phyloP scores from a whole-genome alignment of 805 yeast genomes.

The Sugiyamaella chiloensis region DNA sequence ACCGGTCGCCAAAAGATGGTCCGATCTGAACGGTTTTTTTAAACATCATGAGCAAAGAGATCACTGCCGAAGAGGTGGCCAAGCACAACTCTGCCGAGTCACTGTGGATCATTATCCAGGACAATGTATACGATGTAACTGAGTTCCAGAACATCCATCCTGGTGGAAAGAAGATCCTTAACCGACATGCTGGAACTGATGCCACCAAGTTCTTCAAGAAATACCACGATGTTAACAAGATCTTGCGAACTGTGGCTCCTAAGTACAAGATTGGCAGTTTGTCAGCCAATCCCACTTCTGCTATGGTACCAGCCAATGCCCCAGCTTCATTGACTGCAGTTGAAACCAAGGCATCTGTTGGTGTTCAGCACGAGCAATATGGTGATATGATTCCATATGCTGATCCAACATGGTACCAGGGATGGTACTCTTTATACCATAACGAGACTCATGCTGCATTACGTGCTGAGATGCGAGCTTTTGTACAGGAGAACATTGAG shows the following conservation, averaged over 20 bases:
- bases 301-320: slow-evolving; percentile 16
- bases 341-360: neutral
- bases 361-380: slow-evolving; percentile 19
- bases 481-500: slow-evolving; percentile 37
- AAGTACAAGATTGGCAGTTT: slow-evolving; percentile 34
- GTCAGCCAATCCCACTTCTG: slow-evolving; percentile 21
- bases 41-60: slow-evolving; percentile 13
- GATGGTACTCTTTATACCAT: slow-evolving; percentile 37
- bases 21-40: too few relatives aligned
- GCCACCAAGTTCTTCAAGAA: slow-evolving; percentile 63
- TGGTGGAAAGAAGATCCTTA: slow-evolving; percentile 68
- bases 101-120: slow-evolving; percentile 80
- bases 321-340: slow-evolving; percentile 13
- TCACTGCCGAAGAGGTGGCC: slow-evolving; percentile 48
- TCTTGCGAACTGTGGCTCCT: slow-evolving; percentile 35
- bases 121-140: slow-evolving; percentile 74
- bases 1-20: too few relatives aligned
- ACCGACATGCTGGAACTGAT: slow-evolving; percentile 76
- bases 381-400: slow-evolving; percentile 37
- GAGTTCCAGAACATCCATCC: slow-evolving; percentile 77
- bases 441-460: slow-evolving; percentile 40
- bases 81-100: slow-evolving; percentile 72
- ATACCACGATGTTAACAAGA: slow-evolving; percentile 41
- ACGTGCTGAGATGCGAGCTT: slow-evolving; percentile 39
- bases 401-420: slow-evolving; percentile 42